Percentiles rank a stretch among this genome's conserved stretches.
Conservation (phyloP, 495 filamentous ascomycete genomes). For the Penicillium canariense region DNA sequence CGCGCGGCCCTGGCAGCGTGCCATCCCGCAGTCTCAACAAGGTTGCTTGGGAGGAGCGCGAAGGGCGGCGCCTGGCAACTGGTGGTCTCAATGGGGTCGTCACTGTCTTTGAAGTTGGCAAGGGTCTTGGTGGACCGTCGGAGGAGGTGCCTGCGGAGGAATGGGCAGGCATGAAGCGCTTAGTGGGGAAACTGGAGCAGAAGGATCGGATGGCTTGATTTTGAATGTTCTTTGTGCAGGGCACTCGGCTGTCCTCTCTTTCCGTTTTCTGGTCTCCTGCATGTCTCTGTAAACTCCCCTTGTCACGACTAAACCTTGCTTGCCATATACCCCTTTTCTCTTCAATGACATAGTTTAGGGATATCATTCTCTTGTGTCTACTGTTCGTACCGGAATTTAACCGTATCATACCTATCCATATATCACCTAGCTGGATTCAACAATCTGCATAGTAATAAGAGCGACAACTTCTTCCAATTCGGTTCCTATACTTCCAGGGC, state of each 20-base stretch:
- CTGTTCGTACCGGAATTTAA: too few species aligned
- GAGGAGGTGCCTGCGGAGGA: conserved; percentile 81
- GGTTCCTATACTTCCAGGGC: too few species aligned
- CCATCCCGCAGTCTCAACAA: conserved; percentile 85
- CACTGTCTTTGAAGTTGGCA: conserved; percentile 90
- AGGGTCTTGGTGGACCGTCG: conserved; percentile 69
- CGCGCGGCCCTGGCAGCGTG: conserved; percentile 47
- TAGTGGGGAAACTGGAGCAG: conserved; percentile 66
- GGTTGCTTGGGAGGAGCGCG: conserved; percentile 85
- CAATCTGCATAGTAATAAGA: too few species aligned
- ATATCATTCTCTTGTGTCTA: conserved; percentile 13
- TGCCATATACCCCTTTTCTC: conserved; percentile 32
- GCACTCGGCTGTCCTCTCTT: conserved; percentile 3
- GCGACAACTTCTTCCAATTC: too few species aligned
- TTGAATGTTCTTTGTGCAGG: not conserved
- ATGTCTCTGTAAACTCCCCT: conserved; percentile 9
- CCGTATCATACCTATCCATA: too few species aligned
- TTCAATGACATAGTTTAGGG: conserved; percentile 21
- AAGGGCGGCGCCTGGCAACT: conserved; percentile 81
- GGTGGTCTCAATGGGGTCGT: conserved; percentile 88
- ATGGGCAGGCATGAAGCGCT: conserved; percentile 85
- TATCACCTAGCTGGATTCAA: too few species aligned
- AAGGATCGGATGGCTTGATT: conserved; percentile 38
- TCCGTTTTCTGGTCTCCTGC: not conserved
- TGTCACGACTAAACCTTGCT: conserved; percentile 17